A percentile compares a stretch with the other conserved stretches of the same genome.
Conservation (phyloP, 768 basidiomycete species). For the Serpula lacrymans region DNA sequence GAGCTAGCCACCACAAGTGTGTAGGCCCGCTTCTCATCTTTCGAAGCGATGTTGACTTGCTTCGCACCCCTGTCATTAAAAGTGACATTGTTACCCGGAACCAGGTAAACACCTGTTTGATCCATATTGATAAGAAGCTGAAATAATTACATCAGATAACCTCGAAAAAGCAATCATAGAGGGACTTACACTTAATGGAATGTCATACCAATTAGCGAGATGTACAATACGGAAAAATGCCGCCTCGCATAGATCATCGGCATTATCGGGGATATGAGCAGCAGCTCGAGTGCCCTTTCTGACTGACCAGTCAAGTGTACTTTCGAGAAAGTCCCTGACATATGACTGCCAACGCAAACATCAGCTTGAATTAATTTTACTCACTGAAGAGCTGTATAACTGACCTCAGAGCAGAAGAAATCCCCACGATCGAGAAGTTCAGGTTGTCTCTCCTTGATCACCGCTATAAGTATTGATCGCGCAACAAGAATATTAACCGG, state of each 20-base stretch:
- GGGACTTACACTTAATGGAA: conserved; percentile 10
- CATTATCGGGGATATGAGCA: conserved; percentile 15
- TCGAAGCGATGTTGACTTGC: conserved; percentile 19
- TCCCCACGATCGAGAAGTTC: conserved; percentile 5
- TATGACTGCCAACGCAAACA: background rate
- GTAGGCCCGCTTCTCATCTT: conserved; percentile 28
- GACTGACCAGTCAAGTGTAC: conserved; percentile 16
- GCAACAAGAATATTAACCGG: conserved; percentile 8
- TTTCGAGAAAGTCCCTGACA: conserved; percentile 10
- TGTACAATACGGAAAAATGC: conserved; percentile 18
- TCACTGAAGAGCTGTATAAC: background rate
- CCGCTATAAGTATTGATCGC: conserved; percentile 13
- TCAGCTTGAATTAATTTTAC: background rate
- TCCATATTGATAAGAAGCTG: conserved; percentile 18
- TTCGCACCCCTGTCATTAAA: conserved; percentile 13
- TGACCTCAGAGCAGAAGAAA: conserved; percentile 14
- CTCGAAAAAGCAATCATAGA: background rate
- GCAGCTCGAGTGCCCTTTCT: conserved; percentile 14
- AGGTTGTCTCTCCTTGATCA: conserved; percentile 8
- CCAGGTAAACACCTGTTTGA: conserved; percentile 16
- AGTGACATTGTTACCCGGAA: conserved; percentile 10
- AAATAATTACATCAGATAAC: too few relatives aligned
- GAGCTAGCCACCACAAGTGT: conserved; percentile 22
- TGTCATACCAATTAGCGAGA: conserved; percentile 11
- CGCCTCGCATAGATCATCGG: conserved; percentile 1